Base-by-base conservation (phyloP, 306 rosid genomes). In the Quercus alba region DNA sequence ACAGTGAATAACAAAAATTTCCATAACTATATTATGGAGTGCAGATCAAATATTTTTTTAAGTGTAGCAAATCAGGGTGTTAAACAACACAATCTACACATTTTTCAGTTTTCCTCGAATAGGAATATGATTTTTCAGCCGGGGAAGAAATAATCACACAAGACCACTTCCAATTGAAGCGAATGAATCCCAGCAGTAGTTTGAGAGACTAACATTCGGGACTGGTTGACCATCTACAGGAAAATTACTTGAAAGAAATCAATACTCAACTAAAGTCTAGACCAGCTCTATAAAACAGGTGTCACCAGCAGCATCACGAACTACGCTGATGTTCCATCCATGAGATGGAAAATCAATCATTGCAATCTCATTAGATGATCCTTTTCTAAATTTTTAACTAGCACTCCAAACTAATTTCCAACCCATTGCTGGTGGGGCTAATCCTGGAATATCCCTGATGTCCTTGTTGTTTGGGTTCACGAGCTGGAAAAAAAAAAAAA, bases 371-470 rank as follows among this genome's bases (percentile, higher is more conserved):
- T 54, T 17, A 56, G 38, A 70, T 52, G 21, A 61, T 18, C 49
- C 66, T 11, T 59, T 62, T 38, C n/a, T 64, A 0, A 46, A 64
- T 70, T 76, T 71, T 72, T 79, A 91, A 56, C 76, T 64, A 46
- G 76, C 83, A 67, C 33, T 78, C 90, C 90, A 91, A 41, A 93
- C 88, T 87, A 95, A 80, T 81, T 78, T 93, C 64, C 99, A 89
- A 44, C 81, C 85, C 89, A 71, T 71, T 15, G 80, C 98, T 0
- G 98, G 98, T 58, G 99, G 99, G 54, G 99, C 99, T 76, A 93
- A 80, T 85, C 99, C 99, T n/a, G 97, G 99, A 73, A 95, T 93
- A 77, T 91, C 97, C 2, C 84, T 91, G 70, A 91, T 93, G 85
- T 87, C 89, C 85, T 93, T 90, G 93, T 93, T 93, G 66, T 87